Conservation (phyloP, 2,329 filamentous ascomycete genomes). For the Monosporascus sp. region DNA sequence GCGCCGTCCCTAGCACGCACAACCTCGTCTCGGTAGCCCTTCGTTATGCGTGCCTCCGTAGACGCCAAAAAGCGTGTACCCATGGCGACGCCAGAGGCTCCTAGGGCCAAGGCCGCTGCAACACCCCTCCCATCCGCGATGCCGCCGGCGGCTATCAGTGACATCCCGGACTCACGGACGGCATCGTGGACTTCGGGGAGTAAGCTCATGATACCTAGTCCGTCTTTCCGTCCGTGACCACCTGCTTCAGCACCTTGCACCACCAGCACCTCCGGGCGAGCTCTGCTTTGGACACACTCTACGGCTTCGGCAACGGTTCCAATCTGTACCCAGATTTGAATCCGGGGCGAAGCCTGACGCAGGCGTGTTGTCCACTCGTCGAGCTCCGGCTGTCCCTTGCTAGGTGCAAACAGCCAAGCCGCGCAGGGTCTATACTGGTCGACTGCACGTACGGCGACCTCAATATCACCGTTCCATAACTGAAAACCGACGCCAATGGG, state of each 20-base stretch:
- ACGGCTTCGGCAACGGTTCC: conserved; percentile 43
- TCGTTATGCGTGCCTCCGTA: conserved; percentile 32
- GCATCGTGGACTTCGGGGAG: conserved; percentile 45
- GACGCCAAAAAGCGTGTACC: conserved; percentile 59
- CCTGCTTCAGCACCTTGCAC: conserved; percentile 49
- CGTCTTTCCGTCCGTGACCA: conserved; percentile 39
- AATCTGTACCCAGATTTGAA: conserved; percentile 48
- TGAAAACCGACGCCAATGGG: conserved; percentile 44
- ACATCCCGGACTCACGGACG: conserved; percentile 26
- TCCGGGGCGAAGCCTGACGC: conserved; percentile 32
- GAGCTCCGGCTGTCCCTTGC: conserved; percentile 29
- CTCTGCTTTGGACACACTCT: conserved; percentile 27
- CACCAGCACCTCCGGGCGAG: conserved; percentile 43
- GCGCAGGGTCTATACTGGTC: conserved; percentile 29
- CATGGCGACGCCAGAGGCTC: conserved; percentile 51
- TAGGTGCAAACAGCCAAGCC: conserved; percentile 44
- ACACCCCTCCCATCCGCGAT: conserved; percentile 47
- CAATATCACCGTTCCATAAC: conserved; percentile 37
- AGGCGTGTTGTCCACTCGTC: conserved; percentile 41
- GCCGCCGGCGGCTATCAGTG: conserved; percentile 47
- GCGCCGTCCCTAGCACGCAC: conserved; percentile 35
- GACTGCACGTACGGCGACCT: conserved; percentile 25
- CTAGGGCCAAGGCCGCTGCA: conserved; percentile 44
- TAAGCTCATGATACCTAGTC: conserved; percentile 28
- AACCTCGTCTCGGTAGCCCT: conserved; percentile 38